These are phyloP conservation scores for Mortierella sp. DNA, from an alignment of 371 early-diverging fungal species.

Conservation along the genomic window DNA sequence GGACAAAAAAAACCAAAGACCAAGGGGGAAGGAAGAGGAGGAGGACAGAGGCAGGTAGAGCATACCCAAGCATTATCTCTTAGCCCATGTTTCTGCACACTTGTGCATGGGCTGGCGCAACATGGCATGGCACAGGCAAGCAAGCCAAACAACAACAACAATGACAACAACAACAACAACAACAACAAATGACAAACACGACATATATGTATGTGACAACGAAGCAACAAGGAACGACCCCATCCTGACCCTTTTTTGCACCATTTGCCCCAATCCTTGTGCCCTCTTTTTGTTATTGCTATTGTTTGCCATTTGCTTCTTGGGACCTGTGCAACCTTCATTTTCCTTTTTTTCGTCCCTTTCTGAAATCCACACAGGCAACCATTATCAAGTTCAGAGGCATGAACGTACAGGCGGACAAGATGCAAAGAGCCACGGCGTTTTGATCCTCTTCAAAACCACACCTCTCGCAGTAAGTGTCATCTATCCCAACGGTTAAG, in stretches of 20 bases:
- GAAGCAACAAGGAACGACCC: background rate
- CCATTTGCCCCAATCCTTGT: background rate
- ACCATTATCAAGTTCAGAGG: background rate
- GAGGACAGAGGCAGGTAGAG: background rate
- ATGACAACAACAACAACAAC: background rate
- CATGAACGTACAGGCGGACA: background rate
- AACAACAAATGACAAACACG: background rate
- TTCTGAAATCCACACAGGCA: background rate
- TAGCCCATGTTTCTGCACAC: background rate
- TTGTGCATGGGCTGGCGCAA: background rate
- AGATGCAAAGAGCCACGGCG: no score
- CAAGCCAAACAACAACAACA: background rate
- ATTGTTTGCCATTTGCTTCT: background rate
- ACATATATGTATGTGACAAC: background rate
- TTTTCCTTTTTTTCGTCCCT: background rate
- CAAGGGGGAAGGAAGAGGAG: background rate
- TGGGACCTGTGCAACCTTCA: background rate
- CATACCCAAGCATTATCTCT: background rate
- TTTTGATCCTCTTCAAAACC: background rate
- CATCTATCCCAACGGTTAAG: constrained; percentile 3
- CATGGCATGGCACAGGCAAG: background rate
- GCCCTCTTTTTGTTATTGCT: background rate
- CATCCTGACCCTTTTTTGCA: background rate
- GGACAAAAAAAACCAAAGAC: background rate
- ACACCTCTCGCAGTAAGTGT: background rate